Conservation (phyloP, 1,139 yeast species). For the Debaryomycetaceae sp. region DNA sequence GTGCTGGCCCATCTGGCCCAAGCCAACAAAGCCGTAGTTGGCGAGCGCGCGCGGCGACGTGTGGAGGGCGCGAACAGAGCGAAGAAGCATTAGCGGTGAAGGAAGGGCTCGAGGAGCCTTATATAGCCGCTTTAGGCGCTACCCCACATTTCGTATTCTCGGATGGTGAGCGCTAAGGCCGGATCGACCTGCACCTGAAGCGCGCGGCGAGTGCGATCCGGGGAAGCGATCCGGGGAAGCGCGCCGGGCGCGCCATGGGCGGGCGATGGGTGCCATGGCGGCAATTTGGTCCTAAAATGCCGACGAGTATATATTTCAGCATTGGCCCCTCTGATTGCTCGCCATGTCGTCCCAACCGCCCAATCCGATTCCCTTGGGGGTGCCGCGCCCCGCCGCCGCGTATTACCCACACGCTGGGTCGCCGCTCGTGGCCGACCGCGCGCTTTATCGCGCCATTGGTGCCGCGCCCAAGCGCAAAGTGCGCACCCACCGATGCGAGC, state of each 20-base stretch:
- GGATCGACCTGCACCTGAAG: too few species aligned
- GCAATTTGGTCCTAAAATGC: not conserved
- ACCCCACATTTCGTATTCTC: not conserved
- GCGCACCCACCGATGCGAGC: slow-evolving; percentile 38
- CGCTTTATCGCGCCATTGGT: slow-evolving; percentile 43
- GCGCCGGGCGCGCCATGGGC: too few species aligned
- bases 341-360: slow-evolving; percentile 37
- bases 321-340: slow-evolving; percentile 2
- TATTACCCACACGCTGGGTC: slow-evolving; percentile 55
- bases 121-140: not conserved
- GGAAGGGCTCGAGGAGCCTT: not conserved
- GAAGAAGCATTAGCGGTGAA: not conserved
- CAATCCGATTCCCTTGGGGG: slow-evolving; percentile 32
- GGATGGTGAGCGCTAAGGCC: slow-evolving; percentile 1
- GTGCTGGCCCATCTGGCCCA: slow-evolving; percentile 59
- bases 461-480: slow-evolving; percentile 34
- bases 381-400: slow-evolving; percentile 52
- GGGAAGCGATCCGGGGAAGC: too few species aligned
- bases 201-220: too few species aligned
- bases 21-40: slow-evolving; percentile 51
- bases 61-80: slow-evolving; percentile 3
- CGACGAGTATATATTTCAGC: not conserved
- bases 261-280: too few species aligned
- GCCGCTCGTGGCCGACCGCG: slow-evolving; percentile 46
- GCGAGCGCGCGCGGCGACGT: slow-evolving; percentile 13